These are phyloP conservation scores for Heimioporus sp. DNA, from an alignment of 768 basidiomycete genomes.

Conservation along the genomic window DNA sequence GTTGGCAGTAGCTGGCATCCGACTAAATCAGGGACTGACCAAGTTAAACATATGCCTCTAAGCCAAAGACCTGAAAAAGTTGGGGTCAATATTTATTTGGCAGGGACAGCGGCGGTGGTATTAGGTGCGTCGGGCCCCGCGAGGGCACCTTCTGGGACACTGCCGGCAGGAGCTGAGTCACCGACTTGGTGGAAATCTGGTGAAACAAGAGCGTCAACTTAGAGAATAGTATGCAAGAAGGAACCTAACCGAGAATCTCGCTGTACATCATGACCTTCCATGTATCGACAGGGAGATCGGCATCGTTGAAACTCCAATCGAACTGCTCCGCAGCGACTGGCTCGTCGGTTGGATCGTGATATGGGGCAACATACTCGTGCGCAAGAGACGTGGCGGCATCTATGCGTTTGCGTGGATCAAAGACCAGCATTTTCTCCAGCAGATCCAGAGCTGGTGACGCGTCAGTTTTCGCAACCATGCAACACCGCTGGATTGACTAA, in stretches of 20 bases:
- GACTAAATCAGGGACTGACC: slow-evolving; percentile 9
- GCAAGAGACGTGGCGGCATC: slow-evolving; percentile 86
- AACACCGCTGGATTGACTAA: slow-evolving; percentile 32
- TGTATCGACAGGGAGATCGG: slow-evolving; percentile 95
- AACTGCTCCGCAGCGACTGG: slow-evolving; percentile 92
- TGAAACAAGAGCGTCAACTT: not conserved
- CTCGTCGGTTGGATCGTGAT: slow-evolving; percentile 98
- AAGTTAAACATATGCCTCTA: slow-evolving; percentile 8
- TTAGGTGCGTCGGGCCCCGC: slow-evolving; percentile 53
- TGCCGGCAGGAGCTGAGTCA: slow-evolving; percentile 41
- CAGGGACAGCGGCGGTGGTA: slow-evolving; percentile 5
- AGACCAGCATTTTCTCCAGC: slow-evolving; percentile 98
- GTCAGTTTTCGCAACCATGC: slow-evolving; percentile 4
- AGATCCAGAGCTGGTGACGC: slow-evolving; percentile 75
- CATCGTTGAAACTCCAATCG: slow-evolving; percentile 99
- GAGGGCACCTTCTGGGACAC: slow-evolving; percentile 60
- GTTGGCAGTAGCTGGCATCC: not conserved
- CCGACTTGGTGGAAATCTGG: slow-evolving; percentile 82
- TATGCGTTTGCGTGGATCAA: slow-evolving; percentile 97
- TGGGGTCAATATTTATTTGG: slow-evolving; percentile 11
- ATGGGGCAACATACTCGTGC: slow-evolving; percentile 94
- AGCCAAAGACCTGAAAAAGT: slow-evolving; percentile 1
- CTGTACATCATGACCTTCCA: slow-evolving; percentile 99
- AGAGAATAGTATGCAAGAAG: not conserved
- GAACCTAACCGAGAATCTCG: slow-evolving; percentile 83